Conservation (phyloP, 2,329 filamentous ascomycete genomes). For the Fusarium sp. region DNA sequence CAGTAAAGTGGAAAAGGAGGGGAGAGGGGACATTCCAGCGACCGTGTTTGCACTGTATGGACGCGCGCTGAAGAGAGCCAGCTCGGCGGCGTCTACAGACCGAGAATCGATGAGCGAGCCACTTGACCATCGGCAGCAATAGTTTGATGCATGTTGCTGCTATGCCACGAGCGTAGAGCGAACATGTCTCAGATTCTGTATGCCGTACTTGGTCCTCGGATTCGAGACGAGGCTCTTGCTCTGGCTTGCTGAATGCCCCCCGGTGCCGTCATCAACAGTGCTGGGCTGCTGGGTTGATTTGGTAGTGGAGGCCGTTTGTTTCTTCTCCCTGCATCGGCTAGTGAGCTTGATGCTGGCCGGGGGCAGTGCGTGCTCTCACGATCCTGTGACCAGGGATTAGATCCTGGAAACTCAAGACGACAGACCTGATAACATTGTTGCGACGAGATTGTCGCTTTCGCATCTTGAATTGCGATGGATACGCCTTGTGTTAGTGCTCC, state of each 20-base stretch:
- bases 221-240: constrained; percentile 1
- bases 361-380: constrained; percentile 24
- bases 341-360: constrained; percentile 17
- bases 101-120: constrained; percentile 25
- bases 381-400: constrained; percentile 35
- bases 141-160: constrained; percentile 31
- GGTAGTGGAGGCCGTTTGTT: constrained; percentile 13
- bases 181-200: constrained; percentile 35
- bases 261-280: background rate
- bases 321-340: constrained; percentile 40
- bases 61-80: background rate
- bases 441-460: constrained; percentile 1
- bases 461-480: constrained; percentile 8
- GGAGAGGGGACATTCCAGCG: constrained; percentile 28
- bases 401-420: constrained; percentile 19
- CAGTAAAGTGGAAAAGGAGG: constrained; percentile 20
- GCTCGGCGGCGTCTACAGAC: constrained; percentile 18
- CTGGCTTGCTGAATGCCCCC: constrained; percentile 5
- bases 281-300: constrained; percentile 4
- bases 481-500: background rate
- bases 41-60: constrained; percentile 13
- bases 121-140: constrained; percentile 33
- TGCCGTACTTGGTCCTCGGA: constrained; percentile 25
- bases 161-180: constrained; percentile 20
- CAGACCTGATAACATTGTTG: constrained; percentile 13